Conservation (phyloP, 148 eudicot genomes). For the Nyssa sinensis region DNA sequence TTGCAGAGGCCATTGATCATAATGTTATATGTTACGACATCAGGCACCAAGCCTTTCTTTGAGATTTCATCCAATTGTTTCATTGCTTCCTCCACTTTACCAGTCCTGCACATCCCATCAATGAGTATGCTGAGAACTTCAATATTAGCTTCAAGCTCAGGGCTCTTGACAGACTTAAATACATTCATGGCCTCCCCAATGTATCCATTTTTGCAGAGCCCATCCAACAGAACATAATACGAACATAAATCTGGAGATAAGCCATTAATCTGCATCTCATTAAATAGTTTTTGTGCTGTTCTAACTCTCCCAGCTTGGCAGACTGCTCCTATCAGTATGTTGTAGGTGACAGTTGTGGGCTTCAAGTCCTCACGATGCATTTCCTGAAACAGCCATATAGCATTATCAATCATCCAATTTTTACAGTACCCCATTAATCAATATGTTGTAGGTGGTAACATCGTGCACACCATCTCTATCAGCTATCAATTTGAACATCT, state of each 20-base stretch:
- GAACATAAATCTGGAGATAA: constrained; percentile 24
- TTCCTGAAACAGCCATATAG: constrained; percentile 9
- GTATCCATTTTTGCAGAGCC: constrained; percentile 36
- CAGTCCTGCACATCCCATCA: constrained; percentile 31
- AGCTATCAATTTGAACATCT: constrained; percentile 14
- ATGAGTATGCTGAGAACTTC: constrained; percentile 25
- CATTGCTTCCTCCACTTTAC: constrained; percentile 28
- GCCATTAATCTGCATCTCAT: constrained; percentile 18
- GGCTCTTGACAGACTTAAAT: constrained; percentile 15
- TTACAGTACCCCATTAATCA: constrained; percentile 25
- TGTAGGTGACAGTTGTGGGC: constrained; percentile 19
- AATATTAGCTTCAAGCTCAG: constrained; percentile 17
- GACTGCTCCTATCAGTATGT: constrained; percentile 19
- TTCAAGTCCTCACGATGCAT: constrained; percentile 15
- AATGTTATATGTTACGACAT: constrained; percentile 8
- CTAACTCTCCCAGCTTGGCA: constrained; percentile 19
- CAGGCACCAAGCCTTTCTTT: constrained; percentile 47
- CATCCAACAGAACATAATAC: constrained; percentile 28
- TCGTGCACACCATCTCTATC: constrained; percentile 10
- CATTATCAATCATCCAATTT: constrained; percentile 19
- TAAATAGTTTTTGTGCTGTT: constrained; percentile 21
- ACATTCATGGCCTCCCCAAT: constrained; percentile 28
- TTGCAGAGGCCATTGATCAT: constrained; percentile 30
- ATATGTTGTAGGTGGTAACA: constrained; percentile 15
- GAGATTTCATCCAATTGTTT: constrained; percentile 21